These are phyloP conservation scores for Apiospora sp. DNA, from an alignment of 2,329 filamentous ascomycete genomes.

Conservation along the genomic window DNA sequence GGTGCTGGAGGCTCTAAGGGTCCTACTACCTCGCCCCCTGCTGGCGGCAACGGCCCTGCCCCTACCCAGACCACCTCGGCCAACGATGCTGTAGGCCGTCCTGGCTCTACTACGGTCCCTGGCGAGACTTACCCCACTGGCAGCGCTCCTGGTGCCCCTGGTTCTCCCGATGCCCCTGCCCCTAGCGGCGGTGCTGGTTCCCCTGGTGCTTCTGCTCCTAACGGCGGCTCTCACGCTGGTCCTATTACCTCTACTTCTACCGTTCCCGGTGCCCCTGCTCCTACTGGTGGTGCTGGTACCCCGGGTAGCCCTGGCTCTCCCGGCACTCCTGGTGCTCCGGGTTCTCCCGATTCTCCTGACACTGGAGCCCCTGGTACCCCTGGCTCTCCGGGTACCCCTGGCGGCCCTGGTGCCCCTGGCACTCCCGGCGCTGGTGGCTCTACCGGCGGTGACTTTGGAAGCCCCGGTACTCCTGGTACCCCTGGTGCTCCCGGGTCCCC, in stretches of 20 bases:
- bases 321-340: background rate
- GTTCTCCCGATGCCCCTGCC: background rate
- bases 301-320: background rate
- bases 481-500: too few relatives aligned
- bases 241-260: background rate
- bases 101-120: slow-evolving; percentile 7
- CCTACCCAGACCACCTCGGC: slow-evolving; percentile 15
- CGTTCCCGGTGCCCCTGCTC: background rate
- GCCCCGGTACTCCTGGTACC: too few relatives aligned
- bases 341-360: background rate
- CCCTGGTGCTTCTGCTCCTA: background rate
- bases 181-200: background rate
- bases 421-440: background rate
- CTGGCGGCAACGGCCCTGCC: background rate
- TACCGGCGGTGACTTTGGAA: too few relatives aligned
- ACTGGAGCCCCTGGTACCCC: background rate
- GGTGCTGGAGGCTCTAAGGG: background rate
- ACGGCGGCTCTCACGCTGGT: background rate
- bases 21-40: background rate
- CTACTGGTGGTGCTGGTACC: background rate
- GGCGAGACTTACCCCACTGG: background rate
- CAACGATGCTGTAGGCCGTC: slow-evolving; percentile 18
- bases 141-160: background rate
- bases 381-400: background rate
- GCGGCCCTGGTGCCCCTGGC: background rate